Percentiles rank a stretch among this genome's conserved stretches.
phyloP scores from a whole-genome alignment of 1,284 basidiomycete genomes.

The Trichosporon sp. region DNA sequence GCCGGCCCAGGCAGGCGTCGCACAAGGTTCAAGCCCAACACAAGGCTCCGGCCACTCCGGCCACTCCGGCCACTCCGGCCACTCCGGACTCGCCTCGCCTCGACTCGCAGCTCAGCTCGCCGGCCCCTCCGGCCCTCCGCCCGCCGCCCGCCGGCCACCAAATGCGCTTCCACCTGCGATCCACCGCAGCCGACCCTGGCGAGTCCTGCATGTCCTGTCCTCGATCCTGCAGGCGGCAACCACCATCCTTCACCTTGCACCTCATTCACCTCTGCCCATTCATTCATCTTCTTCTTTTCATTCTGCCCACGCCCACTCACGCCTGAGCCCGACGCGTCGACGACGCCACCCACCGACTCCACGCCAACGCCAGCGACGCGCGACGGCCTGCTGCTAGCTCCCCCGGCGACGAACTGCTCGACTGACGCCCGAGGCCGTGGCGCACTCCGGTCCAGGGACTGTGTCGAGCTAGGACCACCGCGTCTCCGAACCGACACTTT shows the following conservation, averaged over 20 bases:
- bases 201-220: not conserved
- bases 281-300: not conserved
- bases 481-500: conserved; percentile 1
- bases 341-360: not conserved
- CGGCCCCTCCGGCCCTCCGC: too few species aligned
- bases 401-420: not conserved
- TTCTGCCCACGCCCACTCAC: not conserved
- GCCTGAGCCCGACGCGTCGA: not conserved
- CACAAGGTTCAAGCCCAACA: not conserved
- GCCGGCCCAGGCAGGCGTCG: not conserved
- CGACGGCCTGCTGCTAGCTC: not conserved
- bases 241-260: not conserved
- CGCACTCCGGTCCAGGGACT: conserved; percentile 1
- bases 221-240: not conserved
- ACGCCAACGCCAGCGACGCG: not conserved
- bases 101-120: too few species aligned
- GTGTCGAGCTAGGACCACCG: conserved; percentile 2
- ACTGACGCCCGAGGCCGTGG: not conserved
- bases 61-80: not conserved
- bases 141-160: too few species aligned
- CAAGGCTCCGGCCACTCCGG: not conserved
- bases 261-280: not conserved
- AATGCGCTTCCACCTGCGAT: not conserved
- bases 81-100: not conserved
- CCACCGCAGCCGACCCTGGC: not conserved